These are phyloP conservation scores for Arachnomyces sp. DNA, from an alignment of 2,329 filamentous ascomycete genomes.

Conservation along the genomic window DNA sequence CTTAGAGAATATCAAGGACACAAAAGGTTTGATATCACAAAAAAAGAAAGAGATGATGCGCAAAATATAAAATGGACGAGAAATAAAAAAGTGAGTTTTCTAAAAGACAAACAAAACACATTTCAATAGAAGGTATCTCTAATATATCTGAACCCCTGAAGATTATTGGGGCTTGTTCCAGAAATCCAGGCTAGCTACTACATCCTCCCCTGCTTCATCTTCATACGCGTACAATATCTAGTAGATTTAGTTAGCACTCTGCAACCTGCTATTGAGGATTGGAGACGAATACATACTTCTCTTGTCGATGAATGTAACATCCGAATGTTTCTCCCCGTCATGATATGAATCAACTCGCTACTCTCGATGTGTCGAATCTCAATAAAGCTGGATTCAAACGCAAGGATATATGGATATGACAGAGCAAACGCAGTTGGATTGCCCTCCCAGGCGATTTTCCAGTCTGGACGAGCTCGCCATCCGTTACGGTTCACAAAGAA, in stretches of 20 bases:
- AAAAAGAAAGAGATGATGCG: neutral
- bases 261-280: neutral
- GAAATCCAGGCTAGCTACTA: constrained; percentile 92
- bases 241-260: constrained; percentile 19
- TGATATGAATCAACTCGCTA: constrained; percentile 82
- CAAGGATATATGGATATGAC: constrained; percentile 92
- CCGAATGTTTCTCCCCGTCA: constrained; percentile 91
- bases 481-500: constrained; percentile 99
- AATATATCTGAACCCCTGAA: constrained; percentile 4
- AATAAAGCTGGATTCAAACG: constrained; percentile 95
- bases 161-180: constrained; percentile 56
- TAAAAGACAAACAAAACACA: constrained; percentile 1
- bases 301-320: constrained; percentile 96
- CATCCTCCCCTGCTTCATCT: constrained; percentile 86
- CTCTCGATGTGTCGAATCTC: constrained; percentile 94
- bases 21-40: constrained; percentile 9
- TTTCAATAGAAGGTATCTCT: constrained; percentile 5
- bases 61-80: constrained; percentile 7
- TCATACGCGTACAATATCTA: constrained; percentile 98
- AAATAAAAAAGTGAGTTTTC: constrained; percentile 5
- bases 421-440: constrained; percentile 86
- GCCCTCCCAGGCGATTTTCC: constrained; percentile 97
- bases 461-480: constrained; percentile 91
- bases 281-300: constrained; percentile 58
- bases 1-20: constrained; percentile 4